Conservation (phyloP, 2,329 filamentous ascomycete species). For the Colletotrichum spaethianum region DNA sequence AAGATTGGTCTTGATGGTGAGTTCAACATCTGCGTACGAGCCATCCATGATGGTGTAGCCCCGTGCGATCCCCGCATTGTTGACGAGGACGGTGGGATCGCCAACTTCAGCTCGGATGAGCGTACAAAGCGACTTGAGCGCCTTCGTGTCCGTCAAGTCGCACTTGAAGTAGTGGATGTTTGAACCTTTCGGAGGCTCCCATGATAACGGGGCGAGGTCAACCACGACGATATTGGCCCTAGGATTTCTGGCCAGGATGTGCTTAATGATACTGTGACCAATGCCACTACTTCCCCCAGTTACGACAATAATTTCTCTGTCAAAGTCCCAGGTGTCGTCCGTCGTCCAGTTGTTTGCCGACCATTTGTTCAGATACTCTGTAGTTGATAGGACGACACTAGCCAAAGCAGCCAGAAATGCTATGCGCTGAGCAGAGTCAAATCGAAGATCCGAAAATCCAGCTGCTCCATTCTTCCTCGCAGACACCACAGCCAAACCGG, state of each 20-base stretch:
- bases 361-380: conserved; percentile 44
- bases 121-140: conserved; percentile 48
- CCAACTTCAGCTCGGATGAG: conserved; percentile 52
- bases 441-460: conserved; percentile 5
- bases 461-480: conserved; percentile 4
- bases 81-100: conserved; percentile 54
- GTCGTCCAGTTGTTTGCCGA: conserved; percentile 47
- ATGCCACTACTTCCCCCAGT: conserved; percentile 62
- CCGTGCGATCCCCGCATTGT: conserved; percentile 52
- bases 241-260: conserved; percentile 46
- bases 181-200: conserved; percentile 44
- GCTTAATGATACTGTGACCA: conserved; percentile 53
- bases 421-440: conserved; percentile 11
- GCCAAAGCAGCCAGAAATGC: conserved; percentile 35
- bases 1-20: conserved; percentile 62
- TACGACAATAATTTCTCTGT: conserved; percentile 58
- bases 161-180: conserved; percentile 52
- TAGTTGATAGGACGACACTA: conserved; percentile 43
- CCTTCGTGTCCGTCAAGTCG: conserved; percentile 54
- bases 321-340: conserved; percentile 52
- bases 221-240: conserved; percentile 51
- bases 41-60: conserved; percentile 49
- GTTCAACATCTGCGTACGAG: conserved; percentile 47
- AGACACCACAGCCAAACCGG: conserved; percentile 29
- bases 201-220: conserved; percentile 51